Base-by-base conservation (phyloP, 768 basidiomycete genomes). In the Naganishia vishniacii region DNA sequence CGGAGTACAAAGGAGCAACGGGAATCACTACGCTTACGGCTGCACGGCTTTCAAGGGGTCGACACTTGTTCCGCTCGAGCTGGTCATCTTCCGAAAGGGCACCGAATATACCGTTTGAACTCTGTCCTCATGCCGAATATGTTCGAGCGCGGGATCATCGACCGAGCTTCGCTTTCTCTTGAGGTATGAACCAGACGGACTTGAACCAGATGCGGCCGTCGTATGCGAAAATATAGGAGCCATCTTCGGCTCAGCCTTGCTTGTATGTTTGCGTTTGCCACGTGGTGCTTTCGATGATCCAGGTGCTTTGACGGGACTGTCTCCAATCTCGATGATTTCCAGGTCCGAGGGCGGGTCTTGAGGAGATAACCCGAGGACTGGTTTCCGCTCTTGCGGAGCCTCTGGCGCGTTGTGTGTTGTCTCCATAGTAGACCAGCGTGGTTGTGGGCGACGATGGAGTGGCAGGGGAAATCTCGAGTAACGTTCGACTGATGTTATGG, bases 31-130 rank as follows among this genome's bases (percentile, higher is more conserved):
- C n/a, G 65, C 73, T 62, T 64, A 76, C 73, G 75, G 75, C 46
- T 77, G 75, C 67, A 71, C 71, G 15, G 69, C 73, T 18, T 67
- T 66, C 20, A 77, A 44, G 3, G 72, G 72, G 45, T 77, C 75
- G 20, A 74, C 5, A 28, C 68, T 65, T 11, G 65, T 40, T 49
- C 69, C 75, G 66, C 71, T 73, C 66, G 29, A 3, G 16, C 32
- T 40, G 9, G 44, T 20, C 48, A 20, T 20, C 12, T 34, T 26
- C n/a, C 37, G 20, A 8, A 23, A 2, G n/a, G n/a, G 20, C 11
- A n/a, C 5, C 53, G 34, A 3, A 3, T 20, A 26, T 6, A 40
- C 34, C 12, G 5, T 28, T 7, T 51, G 9, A 11, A 2, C 37
- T 2, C 32, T 42, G 2, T 53, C 47, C 23, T 51, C 25, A 3